Base-by-base conservation (phyloP, 306 rosid genomes). In the Bauhinia variegata region DNA sequence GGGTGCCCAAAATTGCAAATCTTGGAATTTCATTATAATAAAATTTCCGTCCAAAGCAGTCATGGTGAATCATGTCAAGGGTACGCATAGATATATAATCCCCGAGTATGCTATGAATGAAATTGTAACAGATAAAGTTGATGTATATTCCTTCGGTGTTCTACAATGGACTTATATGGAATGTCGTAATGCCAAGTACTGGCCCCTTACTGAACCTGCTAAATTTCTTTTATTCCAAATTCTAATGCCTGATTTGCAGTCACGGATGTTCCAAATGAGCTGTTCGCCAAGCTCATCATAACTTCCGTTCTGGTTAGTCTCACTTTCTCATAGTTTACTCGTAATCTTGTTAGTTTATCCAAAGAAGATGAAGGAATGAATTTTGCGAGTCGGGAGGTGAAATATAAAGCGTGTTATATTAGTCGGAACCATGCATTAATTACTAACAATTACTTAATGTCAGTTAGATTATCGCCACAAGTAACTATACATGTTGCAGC, bases 251-350 rank as follows among this genome's bases (percentile, higher is more conserved):
- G 66, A 47, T 74, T 74, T 78, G 71, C 85, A 90, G 97, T 56
- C 99, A 90, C 78, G 73, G 66, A 64, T 93, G 98, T 58, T 70
- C 87, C n/a, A 89, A 88, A 72, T 95, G 96, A 14, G 47, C 56
- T 52, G 96, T 93, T 79, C 96, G 98, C 36, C 98, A 93, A 75
- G 95, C 97, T 13, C 87, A 93, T 75, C 97, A 93, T 67, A 93
- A 74, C 68, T 77, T 93, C 19, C 89, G 97, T 54, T 2, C 52
- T 15, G 89, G 97, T 90, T 62, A 62, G 88, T 82, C 52, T 72
- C 54, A n/a, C 8, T 64, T 28, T 12, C 17, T 43, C 15, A 12
- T 5, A 7, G 23, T 15, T 60, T 30, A 7, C 44, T 58, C 6
- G 16, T 16, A 4, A 2, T 7, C 37, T 63, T 23, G n/a, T 59